Base-by-base conservation (phyloP, 495 filamentous ascomycete genomes). In the Aspergillus egyptiacus region DNA sequence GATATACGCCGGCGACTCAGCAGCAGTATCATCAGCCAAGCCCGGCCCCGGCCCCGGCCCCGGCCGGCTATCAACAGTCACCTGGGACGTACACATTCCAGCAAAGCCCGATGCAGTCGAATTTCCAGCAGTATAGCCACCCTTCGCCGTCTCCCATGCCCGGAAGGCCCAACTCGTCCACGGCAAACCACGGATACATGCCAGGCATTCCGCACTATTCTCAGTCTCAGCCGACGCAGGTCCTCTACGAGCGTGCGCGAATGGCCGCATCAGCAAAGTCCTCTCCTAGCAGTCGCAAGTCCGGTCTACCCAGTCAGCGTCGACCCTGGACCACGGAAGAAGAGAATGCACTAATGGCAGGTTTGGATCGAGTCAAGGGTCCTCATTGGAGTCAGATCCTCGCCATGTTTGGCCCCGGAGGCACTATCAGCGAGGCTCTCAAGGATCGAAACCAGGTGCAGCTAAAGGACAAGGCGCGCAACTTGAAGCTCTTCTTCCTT, bases 351-450 rank as follows among this genome's bases (percentile, higher is more conserved):
- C 72, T 97, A 39, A 93, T 97, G 87, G 82, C 85, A 27, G 91
- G 91, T 9, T 77, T 97, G 8, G 91, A 95, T 61, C 82, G 83
- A 45, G 91, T 97, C 22, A 89, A 89, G 61, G 91, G 91, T 0
- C 91, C 91, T 39, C 91, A 97, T 55, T 97, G 91, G 91, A 90
- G 85, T 53, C 90, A 96, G 61, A 97, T 97, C 28, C 73, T 97
- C 2, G 83, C 83, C 10, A 81, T 97, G 59, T 96, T 91, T 58
- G 91, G 91, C 0, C 78, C 80, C 0, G 86, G 86, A 27, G 91
- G 91, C 4, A 84, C 82, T 3, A 79, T 93, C 44, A 91, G 84
- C 40, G 84, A 93, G 53, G 84, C 88, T 5, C 73, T 97, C 28
- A 95, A 94, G 56, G 91, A 96, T 56, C 81, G 91, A 32, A 95